Evolutionary conservation across 78 protist genomes (phyloP).

Genomic region (Thecamonas trahens): DNA sequence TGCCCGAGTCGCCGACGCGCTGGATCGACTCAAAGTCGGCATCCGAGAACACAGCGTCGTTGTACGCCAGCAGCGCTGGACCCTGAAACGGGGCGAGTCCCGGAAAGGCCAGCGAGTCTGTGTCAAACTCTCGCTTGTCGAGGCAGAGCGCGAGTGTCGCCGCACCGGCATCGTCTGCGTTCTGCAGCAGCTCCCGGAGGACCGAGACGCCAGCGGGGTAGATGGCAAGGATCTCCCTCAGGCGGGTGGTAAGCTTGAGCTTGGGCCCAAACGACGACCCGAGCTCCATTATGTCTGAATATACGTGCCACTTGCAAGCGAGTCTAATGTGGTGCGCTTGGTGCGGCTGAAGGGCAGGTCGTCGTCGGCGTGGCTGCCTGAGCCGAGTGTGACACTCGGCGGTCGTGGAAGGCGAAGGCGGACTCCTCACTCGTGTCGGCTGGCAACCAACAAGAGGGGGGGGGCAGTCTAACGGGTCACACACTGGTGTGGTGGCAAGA

Average conservation of each 20-base stretch:
- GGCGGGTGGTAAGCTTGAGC: background rate
- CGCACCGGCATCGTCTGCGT: conserved; percentile 18
- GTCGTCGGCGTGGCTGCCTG: no score
- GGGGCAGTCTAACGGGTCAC: no score
- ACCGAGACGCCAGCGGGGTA: background rate
- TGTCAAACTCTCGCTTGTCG: background rate
- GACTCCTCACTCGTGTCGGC: no score
- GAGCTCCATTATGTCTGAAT: no score
- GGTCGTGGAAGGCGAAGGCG: no score
- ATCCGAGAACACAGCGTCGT: conserved; percentile 30
- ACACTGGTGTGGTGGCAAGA: no score
- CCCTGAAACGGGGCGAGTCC: conserved; percentile 32
- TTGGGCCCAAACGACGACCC: no score
- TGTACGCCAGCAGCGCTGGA: conserved; percentile 35
- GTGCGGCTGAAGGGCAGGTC: no score
- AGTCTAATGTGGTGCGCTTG: no score
- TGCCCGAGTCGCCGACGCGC: conserved; percentile 9
- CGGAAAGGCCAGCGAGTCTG: background rate
- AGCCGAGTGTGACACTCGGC: no score
- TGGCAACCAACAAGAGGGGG: no score
- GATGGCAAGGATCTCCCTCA: background rate
- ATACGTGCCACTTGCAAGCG: no score
- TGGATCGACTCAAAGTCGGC: conserved; percentile 22
- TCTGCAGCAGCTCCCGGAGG: background rate
- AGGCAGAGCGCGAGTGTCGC: background rate